Percentiles rank a stretch among this genome's conserved stretches.
phyloP scores from a whole-genome alignment of 495 filamentous ascomycete genomes.

The Penicillium silybi region DNA sequence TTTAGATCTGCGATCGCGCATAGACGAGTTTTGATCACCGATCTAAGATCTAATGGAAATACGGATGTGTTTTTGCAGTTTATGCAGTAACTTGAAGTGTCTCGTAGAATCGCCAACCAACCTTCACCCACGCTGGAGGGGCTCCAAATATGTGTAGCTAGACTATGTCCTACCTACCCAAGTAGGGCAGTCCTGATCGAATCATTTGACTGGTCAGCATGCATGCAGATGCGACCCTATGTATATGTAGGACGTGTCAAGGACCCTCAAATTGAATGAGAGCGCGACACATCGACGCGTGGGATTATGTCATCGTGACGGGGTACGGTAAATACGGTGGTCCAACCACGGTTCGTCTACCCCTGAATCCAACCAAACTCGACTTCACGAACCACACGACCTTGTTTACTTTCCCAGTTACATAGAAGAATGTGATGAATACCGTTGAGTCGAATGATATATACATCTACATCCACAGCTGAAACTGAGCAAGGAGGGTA shows the following conservation, averaged over 20 bases:
- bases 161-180: background rate
- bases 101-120: background rate
- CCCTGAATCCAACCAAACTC: slow-evolving; percentile 19
- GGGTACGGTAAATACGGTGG: background rate
- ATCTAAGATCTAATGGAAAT: background rate
- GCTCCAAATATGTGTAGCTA: no score
- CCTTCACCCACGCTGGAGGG: no score
- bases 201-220: background rate
- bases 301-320: slow-evolving; percentile 3
- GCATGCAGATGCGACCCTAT: background rate
- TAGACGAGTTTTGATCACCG: background rate
- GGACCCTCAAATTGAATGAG: background rate
- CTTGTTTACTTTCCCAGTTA: slow-evolving; percentile 21
- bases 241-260: no score
- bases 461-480: background rate
- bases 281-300: background rate
- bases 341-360: slow-evolving; percentile 37
- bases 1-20: slow-evolving; percentile 1
- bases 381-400: slow-evolving; percentile 15
- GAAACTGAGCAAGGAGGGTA: slow-evolving; percentile 11
- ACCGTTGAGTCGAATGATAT: background rate
- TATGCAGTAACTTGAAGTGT: background rate
- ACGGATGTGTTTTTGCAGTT: background rate
- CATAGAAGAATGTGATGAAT: background rate
- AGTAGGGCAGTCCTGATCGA: background rate